A percentile compares a stretch with the other conserved stretches of the same genome.
Evolutionary conservation across 2,329 filamentous ascomycete species (phyloP).

Genomic region (Nemania diffusa): DNA sequence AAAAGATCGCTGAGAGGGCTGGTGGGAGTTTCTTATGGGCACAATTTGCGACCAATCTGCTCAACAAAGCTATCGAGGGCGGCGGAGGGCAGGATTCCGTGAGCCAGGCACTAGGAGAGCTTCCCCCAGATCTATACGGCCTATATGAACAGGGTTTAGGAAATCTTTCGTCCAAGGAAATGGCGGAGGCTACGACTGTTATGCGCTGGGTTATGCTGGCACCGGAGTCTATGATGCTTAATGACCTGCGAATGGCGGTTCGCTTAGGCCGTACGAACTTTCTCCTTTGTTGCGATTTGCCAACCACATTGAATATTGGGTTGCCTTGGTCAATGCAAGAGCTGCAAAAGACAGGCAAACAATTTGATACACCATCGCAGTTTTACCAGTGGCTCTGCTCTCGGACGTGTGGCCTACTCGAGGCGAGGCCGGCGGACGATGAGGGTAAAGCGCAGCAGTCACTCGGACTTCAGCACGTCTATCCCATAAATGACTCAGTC

Average conservation of each 20-base stretch:
- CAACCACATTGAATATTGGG: constrained; percentile 26
- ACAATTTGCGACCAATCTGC: constrained; percentile 28
- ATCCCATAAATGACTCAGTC: constrained; percentile 31
- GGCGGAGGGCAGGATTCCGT: constrained; percentile 18
- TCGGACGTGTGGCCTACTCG: constrained; percentile 27
- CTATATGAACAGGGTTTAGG: constrained; percentile 30
- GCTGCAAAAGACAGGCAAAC: constrained; percentile 34
- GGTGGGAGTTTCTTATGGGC: constrained; percentile 33
- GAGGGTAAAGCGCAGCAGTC: constrained; percentile 22
- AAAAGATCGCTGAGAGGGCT: constrained; percentile 24
- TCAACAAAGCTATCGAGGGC: constrained; percentile 24
- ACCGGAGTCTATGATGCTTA: constrained; percentile 32
- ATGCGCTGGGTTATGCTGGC: constrained; percentile 36
- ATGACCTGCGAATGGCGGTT: constrained; percentile 33
- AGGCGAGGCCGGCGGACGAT: constrained; percentile 9
- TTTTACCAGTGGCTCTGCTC: constrained; percentile 34
- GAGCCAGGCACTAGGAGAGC: constrained; percentile 15
- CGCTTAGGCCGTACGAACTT: constrained; percentile 25
- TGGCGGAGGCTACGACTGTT: constrained; percentile 27
- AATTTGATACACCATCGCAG: constrained; percentile 35
- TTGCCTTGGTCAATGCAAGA: constrained; percentile 33
- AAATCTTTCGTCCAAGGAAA: constrained; percentile 26
- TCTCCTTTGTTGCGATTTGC: constrained; percentile 13
- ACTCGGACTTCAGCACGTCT: constrained; percentile 32
- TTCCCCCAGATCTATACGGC: constrained; percentile 24